phyloP scores from a whole-genome alignment of 1,284 basidiomycete genomes.

The Naganishia liquefaciens region DNA sequence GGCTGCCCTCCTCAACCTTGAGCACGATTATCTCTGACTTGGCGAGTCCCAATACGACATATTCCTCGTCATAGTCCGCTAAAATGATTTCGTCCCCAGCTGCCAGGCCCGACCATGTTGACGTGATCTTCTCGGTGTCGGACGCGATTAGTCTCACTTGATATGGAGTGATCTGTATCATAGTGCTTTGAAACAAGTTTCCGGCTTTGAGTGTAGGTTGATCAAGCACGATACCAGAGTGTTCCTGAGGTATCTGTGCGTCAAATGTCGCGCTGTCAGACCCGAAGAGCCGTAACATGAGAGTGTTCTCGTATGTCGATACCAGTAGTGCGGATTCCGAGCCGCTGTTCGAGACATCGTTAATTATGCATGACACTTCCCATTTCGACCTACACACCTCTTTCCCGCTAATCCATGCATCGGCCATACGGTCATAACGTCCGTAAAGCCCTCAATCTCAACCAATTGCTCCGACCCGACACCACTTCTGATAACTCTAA shows the following conservation, averaged over 20 bases:
- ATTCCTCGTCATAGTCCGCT: constrained; percentile 65
- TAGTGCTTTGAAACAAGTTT: constrained; percentile 55
- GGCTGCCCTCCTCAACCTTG: constrained; percentile 39
- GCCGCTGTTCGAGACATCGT: neutral
- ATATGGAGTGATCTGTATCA: constrained; percentile 70
- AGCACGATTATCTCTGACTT: constrained; percentile 63
- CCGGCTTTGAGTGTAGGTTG: constrained; percentile 67
- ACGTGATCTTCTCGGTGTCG: constrained; percentile 28
- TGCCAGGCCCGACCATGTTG: constrained; percentile 35
- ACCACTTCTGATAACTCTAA: constrained; percentile 81
- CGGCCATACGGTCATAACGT: constrained; percentile 67
- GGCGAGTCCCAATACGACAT: constrained; percentile 66
- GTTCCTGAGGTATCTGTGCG: constrained; percentile 52
- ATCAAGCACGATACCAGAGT: constrained; percentile 38
- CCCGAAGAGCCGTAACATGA: constrained; percentile 6
- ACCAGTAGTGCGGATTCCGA: constrained; percentile 11
- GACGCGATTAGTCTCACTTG: constrained; percentile 53
- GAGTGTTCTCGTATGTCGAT: constrained; percentile 10
- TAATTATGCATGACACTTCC: neutral
- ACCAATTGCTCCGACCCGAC: constrained; percentile 75
- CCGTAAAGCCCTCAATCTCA: constrained; percentile 62
- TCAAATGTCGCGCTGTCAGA: constrained; percentile 42
- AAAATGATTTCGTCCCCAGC: constrained; percentile 62
- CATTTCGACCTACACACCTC: constrained; percentile 18
- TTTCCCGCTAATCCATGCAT: constrained; percentile 12